Evolutionary conservation across 2,329 filamentous ascomycete species (phyloP).

Genomic region (Aspergillus pseudoglaucus): DNA sequence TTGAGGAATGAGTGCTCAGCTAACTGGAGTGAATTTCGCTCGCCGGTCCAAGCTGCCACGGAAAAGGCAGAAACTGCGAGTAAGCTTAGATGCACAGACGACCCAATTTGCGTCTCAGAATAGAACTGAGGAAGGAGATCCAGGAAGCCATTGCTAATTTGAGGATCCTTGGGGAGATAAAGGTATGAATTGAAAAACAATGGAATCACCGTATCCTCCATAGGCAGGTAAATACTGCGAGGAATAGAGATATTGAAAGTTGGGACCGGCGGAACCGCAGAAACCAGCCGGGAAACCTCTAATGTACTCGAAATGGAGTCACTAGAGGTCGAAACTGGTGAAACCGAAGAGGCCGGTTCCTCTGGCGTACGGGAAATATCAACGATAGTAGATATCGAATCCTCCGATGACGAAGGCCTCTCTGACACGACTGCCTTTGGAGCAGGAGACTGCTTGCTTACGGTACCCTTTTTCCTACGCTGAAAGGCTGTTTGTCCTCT

Average conservation of each 20-base stretch:
- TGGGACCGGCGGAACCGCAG: background rate
- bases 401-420: background rate
- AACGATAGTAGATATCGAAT: background rate
- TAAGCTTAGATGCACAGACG: constrained; percentile 16
- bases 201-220: constrained; percentile 21
- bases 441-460: background rate
- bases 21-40: constrained; percentile 13
- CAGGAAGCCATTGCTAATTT: constrained; percentile 21
- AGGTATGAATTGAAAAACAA: constrained; percentile 26
- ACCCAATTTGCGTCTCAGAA: constrained; percentile 12
- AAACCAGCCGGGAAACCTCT: background rate
- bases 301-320: background rate
- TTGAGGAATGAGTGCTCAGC: constrained; percentile 18
- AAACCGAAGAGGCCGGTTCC: background rate
- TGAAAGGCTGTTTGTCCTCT: constrained; percentile 18
- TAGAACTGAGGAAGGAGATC: constrained; percentile 20
- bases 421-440: background rate
- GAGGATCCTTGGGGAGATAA: constrained; percentile 19
- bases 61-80: constrained; percentile 24
- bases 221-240: constrained; percentile 11
- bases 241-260: constrained; percentile 4
- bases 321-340: background rate
- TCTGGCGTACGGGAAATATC: background rate
- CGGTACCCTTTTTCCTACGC: constrained; percentile 5
- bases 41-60: constrained; percentile 23